Evolutionary conservation across 2,329 filamentous ascomycete genomes (phyloP).

Genomic region (Verticillium albo-atrum): DNA sequence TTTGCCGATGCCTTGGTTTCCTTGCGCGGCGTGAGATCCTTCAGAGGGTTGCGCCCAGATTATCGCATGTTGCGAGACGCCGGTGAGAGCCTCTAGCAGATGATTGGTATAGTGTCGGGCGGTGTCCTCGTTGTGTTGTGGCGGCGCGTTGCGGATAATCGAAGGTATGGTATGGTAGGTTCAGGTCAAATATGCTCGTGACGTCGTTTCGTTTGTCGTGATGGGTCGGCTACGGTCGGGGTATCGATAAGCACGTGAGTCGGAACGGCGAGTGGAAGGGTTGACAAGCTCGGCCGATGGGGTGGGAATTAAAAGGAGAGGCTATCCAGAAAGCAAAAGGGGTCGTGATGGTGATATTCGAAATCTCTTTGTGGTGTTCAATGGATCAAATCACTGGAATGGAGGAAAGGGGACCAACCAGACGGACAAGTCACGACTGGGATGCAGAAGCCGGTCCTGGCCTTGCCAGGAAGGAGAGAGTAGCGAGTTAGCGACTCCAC

Average conservation of each 20-base stretch:
- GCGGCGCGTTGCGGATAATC: background rate
- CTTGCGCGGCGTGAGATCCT: constrained; percentile 1
- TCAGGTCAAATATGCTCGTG: background rate
- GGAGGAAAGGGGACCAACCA: background rate
- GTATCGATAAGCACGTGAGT: background rate
- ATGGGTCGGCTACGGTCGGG: background rate
- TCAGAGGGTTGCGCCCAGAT: background rate
- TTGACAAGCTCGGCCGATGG: background rate
- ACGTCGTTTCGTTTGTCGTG: background rate
- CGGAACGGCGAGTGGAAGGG: background rate
- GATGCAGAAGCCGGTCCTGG: background rate
- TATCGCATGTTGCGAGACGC: constrained; percentile 1
- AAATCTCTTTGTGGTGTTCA: constrained; percentile 1
- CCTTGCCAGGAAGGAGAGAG: too few relatives aligned
- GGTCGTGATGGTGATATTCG: background rate
- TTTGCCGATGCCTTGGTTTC: background rate
- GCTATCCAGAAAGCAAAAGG: background rate
- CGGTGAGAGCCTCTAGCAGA: background rate
- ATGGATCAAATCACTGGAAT: background rate
- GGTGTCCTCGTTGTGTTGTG: background rate
- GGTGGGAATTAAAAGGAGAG: background rate
- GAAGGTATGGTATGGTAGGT: too few relatives aligned
- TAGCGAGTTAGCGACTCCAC: too few relatives aligned
- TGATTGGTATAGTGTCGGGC: background rate
- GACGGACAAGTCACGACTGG: background rate